A percentile compares a stretch with the other conserved stretches of the same genome.
Evolutionary conservation across 441 rosid species (phyloP).

Genomic region (Jatropha multifida): DNA sequence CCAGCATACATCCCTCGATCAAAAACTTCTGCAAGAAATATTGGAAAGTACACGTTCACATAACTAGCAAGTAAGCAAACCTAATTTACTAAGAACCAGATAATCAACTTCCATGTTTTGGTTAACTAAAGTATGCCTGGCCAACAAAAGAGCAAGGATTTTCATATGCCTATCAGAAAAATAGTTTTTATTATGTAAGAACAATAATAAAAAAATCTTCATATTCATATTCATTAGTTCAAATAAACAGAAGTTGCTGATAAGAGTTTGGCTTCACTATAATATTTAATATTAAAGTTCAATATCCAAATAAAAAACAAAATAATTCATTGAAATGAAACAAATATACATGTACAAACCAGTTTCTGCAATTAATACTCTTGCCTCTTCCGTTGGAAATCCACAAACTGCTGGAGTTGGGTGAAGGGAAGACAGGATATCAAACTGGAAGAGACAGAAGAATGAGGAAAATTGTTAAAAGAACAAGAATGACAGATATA

Average conservation of each 20-base stretch:
- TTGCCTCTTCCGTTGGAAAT: slow-evolving; percentile 86
- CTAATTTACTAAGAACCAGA: neutral
- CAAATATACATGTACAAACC: slow-evolving; percentile 40
- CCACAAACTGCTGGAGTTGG: slow-evolving; percentile 99
- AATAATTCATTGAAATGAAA: neutral
- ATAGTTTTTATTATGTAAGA: slow-evolving; percentile 1
- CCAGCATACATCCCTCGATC: slow-evolving; percentile 99
- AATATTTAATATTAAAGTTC: neutral
- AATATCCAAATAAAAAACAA: neutral
- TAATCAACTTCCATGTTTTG: neutral
- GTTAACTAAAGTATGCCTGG: slow-evolving; percentile 1
- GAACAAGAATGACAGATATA: neutral
- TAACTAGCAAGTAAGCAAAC: neutral
- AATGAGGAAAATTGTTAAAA: neutral
- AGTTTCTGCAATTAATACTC: slow-evolving; percentile 70
- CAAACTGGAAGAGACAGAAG: slow-evolving; percentile 48
- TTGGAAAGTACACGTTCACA: slow-evolving; percentile 3
- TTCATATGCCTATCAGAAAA: neutral
- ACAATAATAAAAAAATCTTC: neutral
- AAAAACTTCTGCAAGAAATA: slow-evolving; percentile 56
- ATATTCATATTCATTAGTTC: neutral
- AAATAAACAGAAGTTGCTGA: neutral
- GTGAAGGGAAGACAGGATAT: slow-evolving; percentile 77
- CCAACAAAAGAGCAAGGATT: neutral
- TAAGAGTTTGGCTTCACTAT: neutral